Evolutionary conservation across 2,329 filamentous ascomycete species (phyloP).

Genomic region (Penicillium sp.): DNA sequence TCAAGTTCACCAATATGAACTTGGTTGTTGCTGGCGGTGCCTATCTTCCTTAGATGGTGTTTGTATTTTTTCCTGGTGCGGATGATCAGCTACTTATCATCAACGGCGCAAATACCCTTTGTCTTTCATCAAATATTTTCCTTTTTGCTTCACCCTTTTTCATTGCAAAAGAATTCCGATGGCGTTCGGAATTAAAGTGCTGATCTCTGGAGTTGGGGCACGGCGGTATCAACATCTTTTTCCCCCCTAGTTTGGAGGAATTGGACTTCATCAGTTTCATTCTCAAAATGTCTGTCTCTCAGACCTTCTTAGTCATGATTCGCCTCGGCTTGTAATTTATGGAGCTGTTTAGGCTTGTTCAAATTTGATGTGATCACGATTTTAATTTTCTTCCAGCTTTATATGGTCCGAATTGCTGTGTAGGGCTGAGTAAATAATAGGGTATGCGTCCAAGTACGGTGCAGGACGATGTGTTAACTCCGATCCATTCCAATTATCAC

Average conservation of each 20-base stretch:
- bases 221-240: constrained; percentile 3
- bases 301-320: neutral
- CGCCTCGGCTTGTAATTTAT: neutral
- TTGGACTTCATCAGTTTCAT: neutral
- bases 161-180: constrained; percentile 1
- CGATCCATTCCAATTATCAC: too few relatives aligned
- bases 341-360: neutral
- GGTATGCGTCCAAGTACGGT: too few relatives aligned
- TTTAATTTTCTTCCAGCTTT: neutral
- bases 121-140: constrained; percentile 4
- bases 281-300: neutral
- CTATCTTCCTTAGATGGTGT: constrained; percentile 55
- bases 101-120: constrained; percentile 24
- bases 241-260: neutral
- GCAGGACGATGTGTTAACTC: too few relatives aligned
- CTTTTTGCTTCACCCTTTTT: constrained; percentile 1
- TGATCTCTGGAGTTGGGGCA: constrained; percentile 17
- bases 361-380: neutral
- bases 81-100: neutral
- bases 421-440: too few relatives aligned
- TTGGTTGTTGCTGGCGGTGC: constrained; percentile 82
- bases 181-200: constrained; percentile 16
- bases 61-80: constrained; percentile 1
- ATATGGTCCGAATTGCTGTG: too few relatives aligned
- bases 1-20: constrained; percentile 94